Evolutionary conservation across 345 rosid species (phyloP).

Genomic region (Streptanthus diversifolius): DNA sequence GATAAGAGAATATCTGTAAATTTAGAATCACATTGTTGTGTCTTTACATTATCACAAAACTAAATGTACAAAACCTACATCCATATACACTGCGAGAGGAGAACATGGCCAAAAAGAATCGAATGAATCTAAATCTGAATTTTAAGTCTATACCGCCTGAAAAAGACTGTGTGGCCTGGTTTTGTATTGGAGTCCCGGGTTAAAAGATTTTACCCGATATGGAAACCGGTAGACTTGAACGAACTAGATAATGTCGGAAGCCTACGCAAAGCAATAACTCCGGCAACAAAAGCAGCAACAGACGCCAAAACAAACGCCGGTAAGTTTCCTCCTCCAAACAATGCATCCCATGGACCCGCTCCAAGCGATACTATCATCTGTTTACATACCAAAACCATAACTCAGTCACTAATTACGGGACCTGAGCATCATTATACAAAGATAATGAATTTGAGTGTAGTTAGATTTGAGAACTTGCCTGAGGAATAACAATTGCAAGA

Average conservation of each 20-base stretch:
- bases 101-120: constrained; percentile 30
- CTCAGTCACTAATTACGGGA: background rate
- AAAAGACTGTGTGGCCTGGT: background rate
- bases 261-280: constrained; percentile 53
- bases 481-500: constrained; percentile 92
- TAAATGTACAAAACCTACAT: constrained; percentile 21
- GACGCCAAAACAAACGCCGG: constrained; percentile 90
- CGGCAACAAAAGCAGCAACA: constrained; percentile 66
- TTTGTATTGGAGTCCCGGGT: constrained; percentile 1
- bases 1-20: background rate
- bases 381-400: background rate
- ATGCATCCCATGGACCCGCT: constrained; percentile 97
- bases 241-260: constrained; percentile 72
- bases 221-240: constrained; percentile 72
- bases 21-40: background rate
- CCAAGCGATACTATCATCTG: constrained; percentile 89
- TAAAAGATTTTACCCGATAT: constrained; percentile 51
- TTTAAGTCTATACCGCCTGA: constrained; percentile 5
- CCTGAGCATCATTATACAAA: background rate
- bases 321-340: constrained; percentile 94
- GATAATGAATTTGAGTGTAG: background rate
- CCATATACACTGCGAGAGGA: background rate
- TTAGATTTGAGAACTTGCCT: constrained; percentile 39
- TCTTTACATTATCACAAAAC: constrained; percentile 18
- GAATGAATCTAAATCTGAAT: constrained; percentile 22